Evolutionary conservation across 1,284 basidiomycete genomes (phyloP).

Genomic region (Earliella scabrosa): DNA sequence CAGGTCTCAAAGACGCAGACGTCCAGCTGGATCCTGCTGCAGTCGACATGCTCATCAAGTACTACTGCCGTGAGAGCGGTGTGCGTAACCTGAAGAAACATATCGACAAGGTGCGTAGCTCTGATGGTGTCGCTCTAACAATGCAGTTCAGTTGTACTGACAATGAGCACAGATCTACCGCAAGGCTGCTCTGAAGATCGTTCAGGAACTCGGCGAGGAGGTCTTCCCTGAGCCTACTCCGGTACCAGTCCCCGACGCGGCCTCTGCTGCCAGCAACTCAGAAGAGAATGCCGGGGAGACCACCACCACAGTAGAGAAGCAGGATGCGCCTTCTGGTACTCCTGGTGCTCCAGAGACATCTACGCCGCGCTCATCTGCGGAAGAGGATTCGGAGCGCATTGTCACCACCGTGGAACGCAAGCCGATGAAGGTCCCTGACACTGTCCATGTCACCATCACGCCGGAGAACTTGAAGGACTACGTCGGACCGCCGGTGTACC

Average conservation of each 20-base stretch:
- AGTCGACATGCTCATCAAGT: conserved; percentile 92
- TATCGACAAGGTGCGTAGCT: conserved; percentile 81
- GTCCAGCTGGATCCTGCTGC: conserved; percentile 79
- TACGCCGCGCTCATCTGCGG: conserved; percentile 27
- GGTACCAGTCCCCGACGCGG: conserved; percentile 4
- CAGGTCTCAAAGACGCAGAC: conserved; percentile 85
- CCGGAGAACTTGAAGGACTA: conserved; percentile 94
- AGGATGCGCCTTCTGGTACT: conserved; percentile 43
- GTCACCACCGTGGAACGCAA: conserved; percentile 82
- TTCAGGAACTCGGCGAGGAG: conserved; percentile 90
- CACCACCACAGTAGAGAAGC: conserved; percentile 39
- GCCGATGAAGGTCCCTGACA: conserved; percentile 83
- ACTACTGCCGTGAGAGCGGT: conserved; percentile 97
- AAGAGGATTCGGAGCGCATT: conserved; percentile 43
- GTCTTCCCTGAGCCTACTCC: conserved; percentile 71
- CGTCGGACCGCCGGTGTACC: conserved; percentile 94
- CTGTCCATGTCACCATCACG: conserved; percentile 83
- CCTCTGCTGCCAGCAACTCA: conserved; percentile 29
- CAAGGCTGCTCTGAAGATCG: conserved; percentile 94
- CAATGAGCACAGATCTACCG: conserved; percentile 84
- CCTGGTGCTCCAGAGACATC: conserved; percentile 36
- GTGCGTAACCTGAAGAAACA: conserved; percentile 95
- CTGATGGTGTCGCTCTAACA: too few species aligned
- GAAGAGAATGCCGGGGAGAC: conserved; percentile 41
- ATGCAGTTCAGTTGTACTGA: too few species aligned